Conservation (phyloP, 345 rosid genomes). For the Iberis pinnata region DNA sequence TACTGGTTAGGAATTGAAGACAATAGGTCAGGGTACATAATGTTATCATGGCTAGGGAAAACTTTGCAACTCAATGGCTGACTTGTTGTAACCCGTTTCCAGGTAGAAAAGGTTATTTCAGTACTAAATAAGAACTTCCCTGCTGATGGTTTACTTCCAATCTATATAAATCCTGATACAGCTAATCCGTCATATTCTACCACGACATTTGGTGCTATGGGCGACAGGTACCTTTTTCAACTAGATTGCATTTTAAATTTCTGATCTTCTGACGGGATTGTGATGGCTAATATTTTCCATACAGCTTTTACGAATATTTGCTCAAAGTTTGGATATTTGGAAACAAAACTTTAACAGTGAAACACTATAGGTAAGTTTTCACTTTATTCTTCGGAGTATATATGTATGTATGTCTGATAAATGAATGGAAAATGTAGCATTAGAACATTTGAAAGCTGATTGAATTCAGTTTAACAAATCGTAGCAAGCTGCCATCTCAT, state of each 20-base stretch:
- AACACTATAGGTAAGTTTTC: slow-evolving; percentile 52
- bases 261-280: background rate
- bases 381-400: too few relatives aligned
- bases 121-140: slow-evolving; percentile 73
- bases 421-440: too few relatives aligned
- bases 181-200: too few relatives aligned
- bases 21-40: background rate
- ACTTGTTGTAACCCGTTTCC: slow-evolving; percentile 14
- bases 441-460: too few relatives aligned
- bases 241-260: background rate
- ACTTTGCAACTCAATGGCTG: too few relatives aligned
- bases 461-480: too few relatives aligned
- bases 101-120: slow-evolving; percentile 83
- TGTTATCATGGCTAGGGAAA: too few relatives aligned
- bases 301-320: slow-evolving; percentile 95
- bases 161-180: too few relatives aligned
- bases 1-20: too few relatives aligned
- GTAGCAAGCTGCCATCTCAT: too few relatives aligned
- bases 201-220: too few relatives aligned
- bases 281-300: background rate
- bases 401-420: too few relatives aligned
- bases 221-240: slow-evolving; percentile 67
- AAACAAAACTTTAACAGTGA: slow-evolving; percentile 72
- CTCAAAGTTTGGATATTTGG: slow-evolving; percentile 99
- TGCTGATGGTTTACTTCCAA: slow-evolving; percentile 84